Percentiles rank a stretch among this genome's conserved stretches.
Evolutionary conservation across 1,284 basidiomycete genomes (phyloP).

Genomic region (Malassezia restricta): DNA sequence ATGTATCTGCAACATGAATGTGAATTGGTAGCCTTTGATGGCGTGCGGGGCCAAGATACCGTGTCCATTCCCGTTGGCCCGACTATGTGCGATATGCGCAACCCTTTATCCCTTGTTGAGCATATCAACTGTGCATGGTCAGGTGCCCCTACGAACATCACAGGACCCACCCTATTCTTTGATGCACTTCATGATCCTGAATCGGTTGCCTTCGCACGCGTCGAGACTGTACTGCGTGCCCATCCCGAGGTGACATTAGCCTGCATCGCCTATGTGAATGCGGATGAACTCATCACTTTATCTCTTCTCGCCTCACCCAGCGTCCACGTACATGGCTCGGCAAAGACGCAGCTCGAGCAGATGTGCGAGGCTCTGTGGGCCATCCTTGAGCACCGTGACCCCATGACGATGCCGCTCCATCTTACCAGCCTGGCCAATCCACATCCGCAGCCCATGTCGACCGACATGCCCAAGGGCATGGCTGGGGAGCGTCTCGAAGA

Average conservation of each 20-base stretch:
- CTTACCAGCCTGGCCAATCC: background rate
- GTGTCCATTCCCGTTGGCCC: background rate
- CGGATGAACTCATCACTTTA: background rate
- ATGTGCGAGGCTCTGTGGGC: slow-evolving; percentile 21
- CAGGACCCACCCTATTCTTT: background rate
- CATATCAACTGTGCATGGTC: background rate
- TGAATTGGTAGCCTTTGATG: slow-evolving; percentile 2
- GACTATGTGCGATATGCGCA: background rate
- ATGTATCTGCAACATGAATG: slow-evolving; percentile 13
- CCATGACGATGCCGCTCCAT: background rate
- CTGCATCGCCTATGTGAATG: background rate
- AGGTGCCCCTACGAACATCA: background rate
- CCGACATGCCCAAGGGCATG: slow-evolving; percentile 19
- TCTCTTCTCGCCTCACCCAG: slow-evolving; percentile 16
- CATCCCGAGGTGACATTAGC: background rate
- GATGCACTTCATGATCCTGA: background rate
- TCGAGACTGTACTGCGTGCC: background rate
- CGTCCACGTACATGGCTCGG: slow-evolving; percentile 25
- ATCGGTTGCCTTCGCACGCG: background rate
- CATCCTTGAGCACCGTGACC: slow-evolving; percentile 11
- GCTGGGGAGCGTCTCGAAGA: slow-evolving; percentile 26
- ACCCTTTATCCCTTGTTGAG: background rate
- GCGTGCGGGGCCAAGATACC: background rate
- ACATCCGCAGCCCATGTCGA: slow-evolving; percentile 20
- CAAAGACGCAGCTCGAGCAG: slow-evolving; percentile 23